Percentiles rank a stretch among this genome's conserved stretches.
phyloP scores from a whole-genome alignment of 352 stramenopile genomes.

The Pythium myriotylum region DNA sequence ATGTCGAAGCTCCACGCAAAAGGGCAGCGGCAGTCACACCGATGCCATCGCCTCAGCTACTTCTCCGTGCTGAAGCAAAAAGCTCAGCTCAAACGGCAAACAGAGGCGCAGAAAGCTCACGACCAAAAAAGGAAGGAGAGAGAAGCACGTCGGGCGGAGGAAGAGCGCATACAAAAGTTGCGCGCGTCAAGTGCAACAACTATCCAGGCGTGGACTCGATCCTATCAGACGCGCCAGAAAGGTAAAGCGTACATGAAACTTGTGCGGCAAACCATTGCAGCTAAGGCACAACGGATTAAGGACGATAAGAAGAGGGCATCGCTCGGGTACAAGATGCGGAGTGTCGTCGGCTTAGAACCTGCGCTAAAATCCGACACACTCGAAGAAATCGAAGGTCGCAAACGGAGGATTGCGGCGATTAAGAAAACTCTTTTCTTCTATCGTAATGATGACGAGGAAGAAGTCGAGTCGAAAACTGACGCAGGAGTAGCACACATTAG shows the following conservation, averaged over 20 bases:
- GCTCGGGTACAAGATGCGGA: constrained; percentile 28
- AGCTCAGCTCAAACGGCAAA: constrained; percentile 38
- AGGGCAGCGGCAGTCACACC: constrained; percentile 57
- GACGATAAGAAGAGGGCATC: constrained; percentile 30
- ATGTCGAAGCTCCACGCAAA: constrained; percentile 57
- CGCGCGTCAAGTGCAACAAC: constrained; percentile 23
- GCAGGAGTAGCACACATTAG: not conserved
- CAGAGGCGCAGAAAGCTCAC: constrained; percentile 37
- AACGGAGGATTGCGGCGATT: constrained; percentile 41
- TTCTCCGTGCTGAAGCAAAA: constrained; percentile 63
- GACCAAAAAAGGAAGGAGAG: constrained; percentile 34
- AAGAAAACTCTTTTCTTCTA: constrained; percentile 56
- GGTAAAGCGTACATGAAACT: constrained; percentile 39
- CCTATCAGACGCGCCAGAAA: constrained; percentile 18
- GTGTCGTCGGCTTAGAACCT: constrained; percentile 27
- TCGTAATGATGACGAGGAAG: constrained; percentile 15
- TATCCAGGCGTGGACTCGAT: constrained; percentile 32
- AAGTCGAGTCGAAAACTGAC: constrained; percentile 3
- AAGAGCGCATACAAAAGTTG: constrained; percentile 20
- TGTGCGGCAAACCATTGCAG: constrained; percentile 30
- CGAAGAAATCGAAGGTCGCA: constrained; percentile 41
- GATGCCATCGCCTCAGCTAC: constrained; percentile 63
- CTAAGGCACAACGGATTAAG: constrained; percentile 33
- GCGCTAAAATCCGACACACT: constrained; percentile 57
- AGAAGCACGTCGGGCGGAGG: constrained; percentile 8